Evolutionary conservation across 164 flowering plant genomes (phyloP), one percentile per base, ranked within the genome.

Genomic region (Vitis labrusca): DNA sequence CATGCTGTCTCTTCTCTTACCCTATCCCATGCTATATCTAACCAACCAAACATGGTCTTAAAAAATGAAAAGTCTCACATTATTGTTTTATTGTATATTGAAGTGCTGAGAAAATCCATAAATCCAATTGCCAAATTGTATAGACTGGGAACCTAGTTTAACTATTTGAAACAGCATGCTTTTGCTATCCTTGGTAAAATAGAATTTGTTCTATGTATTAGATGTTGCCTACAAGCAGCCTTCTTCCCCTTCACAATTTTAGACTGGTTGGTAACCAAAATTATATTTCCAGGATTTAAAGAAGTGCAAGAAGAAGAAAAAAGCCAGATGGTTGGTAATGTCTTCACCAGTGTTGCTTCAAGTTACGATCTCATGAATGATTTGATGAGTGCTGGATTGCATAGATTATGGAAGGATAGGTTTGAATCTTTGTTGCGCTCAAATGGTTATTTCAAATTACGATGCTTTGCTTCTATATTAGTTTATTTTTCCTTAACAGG

Each of bases 401-500:
- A 96, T 75, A 84, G 98, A 72, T 78, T 91, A 50, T 96, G 99
- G 98, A 96, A 96, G 85, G 97, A 96, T 65, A 96, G 98, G 98
- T 94, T 56, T 72, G 79, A 17, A 44, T 67, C 49, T 74, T 59
- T 52, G 51, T 3, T 50, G 13, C 17, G 14, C 63, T 69, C 51
- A 9, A 61, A 32, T 63, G 52, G 11, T 55, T 64, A 54, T 64
- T 12, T 59, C 47, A 53, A 17, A 14, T 19, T 50, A 32, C n/a
- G 14, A 11, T 6, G 10, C 19, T 37, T 68, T 23, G 5, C 15
- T 16, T 61, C 55, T 51, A 47, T 62, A 49, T 8, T 37, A 12
- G 55, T 59, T 1, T 44, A 62, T 63, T 52, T 71, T 57, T 60
- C 14, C 3, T 19, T 10, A 49, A 23, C 85, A 95, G 99, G 75